Conservation (phyloP, 2,329 filamentous ascomycete species). For the Sclerotinia borealis region DNA sequence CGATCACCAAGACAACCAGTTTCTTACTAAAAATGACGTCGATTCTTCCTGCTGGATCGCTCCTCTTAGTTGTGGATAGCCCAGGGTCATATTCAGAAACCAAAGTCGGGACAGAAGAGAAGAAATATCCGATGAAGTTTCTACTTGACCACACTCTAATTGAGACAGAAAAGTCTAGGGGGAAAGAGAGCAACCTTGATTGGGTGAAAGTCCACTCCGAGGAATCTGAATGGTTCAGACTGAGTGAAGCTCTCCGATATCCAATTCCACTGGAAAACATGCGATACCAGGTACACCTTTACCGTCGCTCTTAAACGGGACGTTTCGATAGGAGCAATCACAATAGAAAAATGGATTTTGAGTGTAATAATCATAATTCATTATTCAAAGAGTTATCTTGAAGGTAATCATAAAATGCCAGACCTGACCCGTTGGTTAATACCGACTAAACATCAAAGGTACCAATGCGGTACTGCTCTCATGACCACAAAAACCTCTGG, state of each 20-base stretch:
- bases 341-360: not conserved
- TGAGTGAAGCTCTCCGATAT: conserved; percentile 63
- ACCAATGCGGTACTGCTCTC: conserved; percentile 50
- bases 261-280: conserved; percentile 88
- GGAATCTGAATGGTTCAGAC: conserved; percentile 80
- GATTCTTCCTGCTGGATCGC: conserved; percentile 48
- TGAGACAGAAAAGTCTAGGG: conserved; percentile 35
- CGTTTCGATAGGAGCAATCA: not conserved
- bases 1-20: conserved; percentile 64
- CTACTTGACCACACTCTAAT: conserved; percentile 77
- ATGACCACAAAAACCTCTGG: conserved; percentile 29
- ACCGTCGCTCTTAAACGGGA: conserved; percentile 40
- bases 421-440: conserved; percentile 14
- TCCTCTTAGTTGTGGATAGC: conserved; percentile 84
- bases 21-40: conserved; percentile 67
- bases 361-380: conserved; percentile 20
- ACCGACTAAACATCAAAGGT: conserved; percentile 53
- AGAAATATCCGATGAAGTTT: conserved; percentile 89
- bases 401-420: conserved; percentile 4
- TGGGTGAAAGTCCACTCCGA: conserved; percentile 74
- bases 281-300: conserved; percentile 89
- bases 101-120: conserved; percentile 53
- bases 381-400: conserved; percentile 16
- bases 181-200: conserved; percentile 31
- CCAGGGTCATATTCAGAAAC: conserved; percentile 90